Percentiles rank a stretch among this genome's conserved stretches.
These are phyloP conservation scores for Balamuthia mandrillaris DNA, from an alignment of 208 protist genomes.

Conservation along the genomic window DNA sequence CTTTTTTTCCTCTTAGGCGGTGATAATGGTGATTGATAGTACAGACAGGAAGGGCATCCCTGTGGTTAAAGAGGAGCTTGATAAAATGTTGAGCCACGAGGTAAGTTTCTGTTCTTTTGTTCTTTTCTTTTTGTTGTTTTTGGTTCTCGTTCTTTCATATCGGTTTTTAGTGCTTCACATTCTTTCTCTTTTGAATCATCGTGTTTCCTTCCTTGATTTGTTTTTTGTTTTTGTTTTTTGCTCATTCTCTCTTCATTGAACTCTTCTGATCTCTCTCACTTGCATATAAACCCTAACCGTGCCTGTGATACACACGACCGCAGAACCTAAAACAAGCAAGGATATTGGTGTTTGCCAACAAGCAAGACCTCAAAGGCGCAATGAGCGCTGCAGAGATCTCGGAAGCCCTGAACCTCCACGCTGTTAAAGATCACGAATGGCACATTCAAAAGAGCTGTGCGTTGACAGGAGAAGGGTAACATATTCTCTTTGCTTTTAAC, in stretches of 20 bases:
- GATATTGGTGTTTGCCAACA: slow-evolving; percentile 67
- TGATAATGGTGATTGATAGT: slow-evolving; percentile 70
- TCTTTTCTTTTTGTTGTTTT: neutral
- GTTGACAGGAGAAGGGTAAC: slow-evolving; percentile 49
- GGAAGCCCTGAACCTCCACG: slow-evolving; percentile 54
- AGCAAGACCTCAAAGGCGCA: slow-evolving; percentile 66
- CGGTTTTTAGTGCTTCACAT: neutral
- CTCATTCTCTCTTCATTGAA: neutral
- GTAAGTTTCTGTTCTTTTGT: slow-evolving; percentile 14
- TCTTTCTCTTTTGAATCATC: too few relatives aligned
- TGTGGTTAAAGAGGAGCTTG: slow-evolving; percentile 64
- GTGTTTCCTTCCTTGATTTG: neutral
- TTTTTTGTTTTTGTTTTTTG: neutral
- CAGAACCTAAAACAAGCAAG: slow-evolving; percentile 47
- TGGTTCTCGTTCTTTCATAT: neutral
- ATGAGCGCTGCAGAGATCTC: slow-evolving; percentile 62
- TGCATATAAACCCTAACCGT: too few relatives aligned
- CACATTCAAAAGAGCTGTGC: slow-evolving; percentile 61
- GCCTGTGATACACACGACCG: too few relatives aligned
- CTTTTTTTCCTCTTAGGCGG: too few relatives aligned
- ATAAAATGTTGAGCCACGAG: slow-evolving; percentile 64
- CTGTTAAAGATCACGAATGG: slow-evolving; percentile 60
- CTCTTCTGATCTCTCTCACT: too few relatives aligned
- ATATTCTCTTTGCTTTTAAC: too few relatives aligned
- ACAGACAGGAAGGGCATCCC: slow-evolving; percentile 51